Evolutionary conservation across 2,329 filamentous ascomycete species (phyloP), one percentile per base, ranked within the genome.

Genomic region (Clarireedia homoeocarpa): DNA sequence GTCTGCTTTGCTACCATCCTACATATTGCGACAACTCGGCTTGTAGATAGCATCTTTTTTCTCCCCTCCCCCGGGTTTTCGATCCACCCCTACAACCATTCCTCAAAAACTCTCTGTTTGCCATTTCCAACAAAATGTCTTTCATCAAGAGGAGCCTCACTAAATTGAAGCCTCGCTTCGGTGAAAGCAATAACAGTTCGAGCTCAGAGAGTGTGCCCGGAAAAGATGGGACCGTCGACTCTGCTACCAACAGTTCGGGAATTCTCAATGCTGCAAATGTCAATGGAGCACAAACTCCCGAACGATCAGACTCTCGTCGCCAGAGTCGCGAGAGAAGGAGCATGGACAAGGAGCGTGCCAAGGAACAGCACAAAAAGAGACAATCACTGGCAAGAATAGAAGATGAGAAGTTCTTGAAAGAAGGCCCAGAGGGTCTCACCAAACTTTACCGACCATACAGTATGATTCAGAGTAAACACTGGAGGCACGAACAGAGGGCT

Each of bases 381-480:
- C 53, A 65, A 44, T 58, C 60, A 10, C 45, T 67, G 60, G 63
- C 65, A n/a, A 59, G 61, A 48, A 67, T 67, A 44, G 62, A 66
- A 48, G 65, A 67, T 23, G 65, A 66, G 58, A 61, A 61, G 14
- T 69, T 66, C 50, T 46, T 68, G 38, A 38, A 62, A 40, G 60
- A 66, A 27, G 67, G 64, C 0, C 67, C 67, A 0, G 51, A 62
- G 26, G 60, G 62, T 17, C 56, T 69, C 6, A 69, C 65, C 2
- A 61, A 59, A 17, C 57, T 69, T n/a, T 69, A 68, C 55, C 58
- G 58, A 39, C 67, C 67, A 20, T 65, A 63, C 36, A 69, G 67
- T 47, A 66, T 69, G 66, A 69, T 68, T 40, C 65, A 65, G 66
- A 69, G 67, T 57, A 69, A 68, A 59, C 53, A 59, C 24, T 63